Conservation (phyloP, 2,329 filamentous ascomycete genomes). For the Colletotrichum magnum region DNA sequence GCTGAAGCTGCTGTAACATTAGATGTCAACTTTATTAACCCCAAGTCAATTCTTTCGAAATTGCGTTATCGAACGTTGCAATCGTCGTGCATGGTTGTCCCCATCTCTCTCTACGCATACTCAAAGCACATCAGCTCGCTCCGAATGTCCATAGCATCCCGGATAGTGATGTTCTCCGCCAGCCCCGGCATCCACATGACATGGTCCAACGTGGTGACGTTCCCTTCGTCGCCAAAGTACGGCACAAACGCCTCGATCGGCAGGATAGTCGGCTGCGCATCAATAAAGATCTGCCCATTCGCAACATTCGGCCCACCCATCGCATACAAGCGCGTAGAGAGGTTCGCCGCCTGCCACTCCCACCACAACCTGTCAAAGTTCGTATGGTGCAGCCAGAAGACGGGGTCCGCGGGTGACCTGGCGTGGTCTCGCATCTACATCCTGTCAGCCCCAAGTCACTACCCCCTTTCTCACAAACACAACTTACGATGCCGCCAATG, state of each 20-base stretch:
- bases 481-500: conserved; percentile 14
- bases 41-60: neutral
- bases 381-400: conserved; percentile 25
- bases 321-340: conserved; percentile 8
- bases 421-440: conserved; percentile 21
- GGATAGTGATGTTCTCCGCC: conserved; percentile 13
- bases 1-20: neutral
- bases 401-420: conserved; percentile 4
- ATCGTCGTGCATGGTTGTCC: no score
- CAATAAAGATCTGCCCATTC: neutral
- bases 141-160: conserved; percentile 23
- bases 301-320: conserved; percentile 28
- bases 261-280: conserved; percentile 9
- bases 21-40: neutral
- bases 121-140: conserved; percentile 13
- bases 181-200: conserved; percentile 20
- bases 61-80: no score
- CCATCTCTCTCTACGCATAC: neutral
- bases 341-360: conserved; percentile 31
- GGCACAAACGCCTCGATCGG: conserved; percentile 13
- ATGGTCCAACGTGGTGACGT: conserved; percentile 20
- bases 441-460: neutral
- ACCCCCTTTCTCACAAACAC: no score
- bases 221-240: conserved; percentile 16
- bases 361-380: conserved; percentile 19